Evolutionary conservation across 2,329 filamentous ascomycete species (phyloP).

Genomic region (Ceratocystis eucalypticola): DNA sequence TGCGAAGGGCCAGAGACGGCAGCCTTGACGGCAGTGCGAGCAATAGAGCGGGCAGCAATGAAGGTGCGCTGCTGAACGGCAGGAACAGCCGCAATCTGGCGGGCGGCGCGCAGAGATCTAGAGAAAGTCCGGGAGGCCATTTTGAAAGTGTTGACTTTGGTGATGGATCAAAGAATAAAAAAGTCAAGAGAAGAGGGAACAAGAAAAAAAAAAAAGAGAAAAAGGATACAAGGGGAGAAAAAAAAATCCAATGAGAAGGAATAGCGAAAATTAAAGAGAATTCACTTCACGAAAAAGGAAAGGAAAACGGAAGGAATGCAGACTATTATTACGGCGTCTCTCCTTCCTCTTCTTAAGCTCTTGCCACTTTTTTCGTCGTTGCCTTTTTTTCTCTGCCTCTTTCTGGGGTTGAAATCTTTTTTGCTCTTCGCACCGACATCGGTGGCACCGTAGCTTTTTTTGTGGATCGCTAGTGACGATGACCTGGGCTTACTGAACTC

Average conservation of each 20-base stretch:
- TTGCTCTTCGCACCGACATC: conserved; percentile 17
- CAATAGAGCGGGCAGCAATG: conserved; percentile 44
- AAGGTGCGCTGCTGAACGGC: conserved; percentile 50
- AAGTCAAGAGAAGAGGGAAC: conserved; percentile 9
- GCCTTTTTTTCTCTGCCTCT: conserved; percentile 15
- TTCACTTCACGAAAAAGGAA: conserved; percentile 9
- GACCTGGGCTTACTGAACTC: not conserved
- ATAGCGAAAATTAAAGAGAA: conserved; percentile 9
- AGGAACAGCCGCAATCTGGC: conserved; percentile 45
- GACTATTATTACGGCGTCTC: not conserved
- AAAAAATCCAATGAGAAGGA: conserved; percentile 10
- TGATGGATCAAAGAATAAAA: conserved; percentile 18
- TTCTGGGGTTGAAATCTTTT: conserved; percentile 8
- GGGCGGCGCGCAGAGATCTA: conserved; percentile 50
- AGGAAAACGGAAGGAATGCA: not conserved
- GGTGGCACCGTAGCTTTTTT: conserved; percentile 14
- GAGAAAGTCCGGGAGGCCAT: conserved; percentile 70
- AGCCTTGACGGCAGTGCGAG: conserved; percentile 40
- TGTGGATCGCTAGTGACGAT: conserved; percentile 15
- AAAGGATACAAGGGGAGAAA: conserved; percentile 7
- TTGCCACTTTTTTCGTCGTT: conserved; percentile 9
- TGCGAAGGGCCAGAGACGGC: conserved; percentile 40
- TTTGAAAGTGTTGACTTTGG: conserved; percentile 25
- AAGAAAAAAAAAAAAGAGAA: conserved; percentile 16
- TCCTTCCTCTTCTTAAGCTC: conserved; percentile 5